Evolutionary conservation across 345 rosid genomes (phyloP).

Genomic region (Rubroshorea leprosula): DNA sequence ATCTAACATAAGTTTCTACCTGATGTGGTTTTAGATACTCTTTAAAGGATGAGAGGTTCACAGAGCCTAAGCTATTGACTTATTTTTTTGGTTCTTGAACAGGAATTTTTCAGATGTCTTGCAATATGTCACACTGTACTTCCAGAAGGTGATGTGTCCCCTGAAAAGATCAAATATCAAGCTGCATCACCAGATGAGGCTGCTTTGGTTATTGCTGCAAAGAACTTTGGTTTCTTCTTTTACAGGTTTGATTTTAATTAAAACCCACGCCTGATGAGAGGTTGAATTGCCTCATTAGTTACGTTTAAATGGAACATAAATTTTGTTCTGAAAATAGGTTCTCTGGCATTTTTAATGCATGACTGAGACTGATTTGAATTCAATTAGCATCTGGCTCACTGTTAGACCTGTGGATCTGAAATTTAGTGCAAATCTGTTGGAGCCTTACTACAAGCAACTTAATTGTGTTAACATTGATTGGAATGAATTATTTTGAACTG

Average conservation of each 20-base stretch:
- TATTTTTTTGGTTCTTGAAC: slow-evolving; percentile 14
- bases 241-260: slow-evolving; percentile 43
- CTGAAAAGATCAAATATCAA: slow-evolving; percentile 88
- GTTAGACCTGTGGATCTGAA: not conserved
- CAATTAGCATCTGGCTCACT: not conserved
- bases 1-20: no score
- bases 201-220: slow-evolving; percentile 95
- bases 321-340: not conserved
- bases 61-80: not conserved
- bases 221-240: slow-evolving; percentile 97
- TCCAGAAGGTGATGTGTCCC: slow-evolving; percentile 96
- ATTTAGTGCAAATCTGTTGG: no score
- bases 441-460: no score
- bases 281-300: not conserved
- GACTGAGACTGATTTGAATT: not conserved
- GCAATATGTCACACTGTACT: slow-evolving; percentile 99
- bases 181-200: slow-evolving; percentile 99
- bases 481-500: no score
- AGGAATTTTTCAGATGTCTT: slow-evolving; percentile 99
- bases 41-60: not conserved
- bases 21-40: not conserved
- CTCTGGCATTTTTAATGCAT: not conserved
- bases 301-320: not conserved
- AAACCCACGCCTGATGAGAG: not conserved
- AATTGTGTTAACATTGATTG: not conserved